Conservation (phyloP, 345 rosid species). For the Salix koriyanagi region DNA sequence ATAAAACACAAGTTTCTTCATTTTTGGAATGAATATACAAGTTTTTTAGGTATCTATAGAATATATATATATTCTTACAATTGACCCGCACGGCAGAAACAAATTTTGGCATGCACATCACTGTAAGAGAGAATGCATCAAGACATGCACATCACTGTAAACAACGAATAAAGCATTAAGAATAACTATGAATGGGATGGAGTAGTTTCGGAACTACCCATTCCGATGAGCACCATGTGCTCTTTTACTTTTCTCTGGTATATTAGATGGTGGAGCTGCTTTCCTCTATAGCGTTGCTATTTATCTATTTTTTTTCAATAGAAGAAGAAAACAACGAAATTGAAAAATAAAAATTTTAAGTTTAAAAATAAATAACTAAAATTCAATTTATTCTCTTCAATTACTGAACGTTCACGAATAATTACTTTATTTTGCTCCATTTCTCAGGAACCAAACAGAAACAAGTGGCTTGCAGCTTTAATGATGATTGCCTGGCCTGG, state of each 20-base stretch:
- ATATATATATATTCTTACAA: no score
- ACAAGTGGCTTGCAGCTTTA: not conserved
- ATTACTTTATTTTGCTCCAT: not conserved
- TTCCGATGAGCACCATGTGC: slow-evolving; percentile 8
- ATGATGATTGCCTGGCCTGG: slow-evolving; percentile 71
- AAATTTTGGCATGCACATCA: not conserved
- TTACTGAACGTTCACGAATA: not conserved
- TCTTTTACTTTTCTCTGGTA: slow-evolving; percentile 77
- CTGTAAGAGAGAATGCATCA: no score
- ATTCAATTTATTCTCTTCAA: not conserved
- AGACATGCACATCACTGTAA: no score
- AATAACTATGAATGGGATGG: not conserved
- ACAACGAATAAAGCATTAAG: not conserved
- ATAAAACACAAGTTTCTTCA: no score
- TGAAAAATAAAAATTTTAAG: not conserved
- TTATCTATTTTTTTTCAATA: not conserved
- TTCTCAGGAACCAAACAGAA: not conserved
- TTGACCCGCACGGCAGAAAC: not conserved
- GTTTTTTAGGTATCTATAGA: no score
- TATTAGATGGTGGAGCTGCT: slow-evolving; percentile 81
- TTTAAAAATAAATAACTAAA: not conserved
- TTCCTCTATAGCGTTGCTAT: slow-evolving; percentile 86
- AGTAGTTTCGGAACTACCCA: not conserved
- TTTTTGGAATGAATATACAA: no score
- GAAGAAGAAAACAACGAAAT: not conserved